Conservation (phyloP, 176 grass and related monocot species). For the Carex cristatella region DNA sequence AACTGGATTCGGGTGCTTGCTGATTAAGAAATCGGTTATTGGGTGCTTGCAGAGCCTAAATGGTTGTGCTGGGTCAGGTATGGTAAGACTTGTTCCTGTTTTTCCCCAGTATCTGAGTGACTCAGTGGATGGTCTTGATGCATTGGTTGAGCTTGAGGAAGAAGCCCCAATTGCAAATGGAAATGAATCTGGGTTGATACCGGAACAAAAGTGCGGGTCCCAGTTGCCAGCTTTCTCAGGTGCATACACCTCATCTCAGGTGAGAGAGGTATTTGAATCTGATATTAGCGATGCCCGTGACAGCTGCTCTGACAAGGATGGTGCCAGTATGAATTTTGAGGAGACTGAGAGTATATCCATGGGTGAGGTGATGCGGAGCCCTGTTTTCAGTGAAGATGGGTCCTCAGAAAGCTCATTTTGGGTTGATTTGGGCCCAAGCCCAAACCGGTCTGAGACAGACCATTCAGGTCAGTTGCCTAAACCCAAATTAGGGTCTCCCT, state of each 20-base stretch:
- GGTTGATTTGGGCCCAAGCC: constrained; percentile 97
- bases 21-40: constrained; percentile 97
- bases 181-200: constrained; percentile 34
- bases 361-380: constrained; percentile 90
- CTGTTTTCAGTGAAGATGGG: constrained; percentile 94
- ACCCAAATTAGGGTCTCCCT: constrained; percentile 79
- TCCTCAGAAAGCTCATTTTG: constrained; percentile 85
- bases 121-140: constrained; percentile 81
- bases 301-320: constrained; percentile 88
- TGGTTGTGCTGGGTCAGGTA: constrained; percentile 74
- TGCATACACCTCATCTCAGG: constrained; percentile 90
- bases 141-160: constrained; percentile 56
- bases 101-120: constrained; percentile 97
- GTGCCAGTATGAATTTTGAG: constrained; percentile 90
- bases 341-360: constrained; percentile 89
- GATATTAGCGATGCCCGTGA: constrained; percentile 60
- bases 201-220: constrained; percentile 27
- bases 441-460: constrained; percentile 49
- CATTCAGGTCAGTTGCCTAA: constrained; percentile 65
- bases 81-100: constrained; percentile 89
- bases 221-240: constrained; percentile 94
- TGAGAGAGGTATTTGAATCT: constrained; percentile 80
- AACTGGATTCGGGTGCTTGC: constrained; percentile 96
- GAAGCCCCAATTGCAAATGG: constrained; percentile 45
- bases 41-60: constrained; percentile 89